Percentiles rank a stretch among this genome's conserved stretches.
Conservation (phyloP, 345 rosid genomes). For the Pistacia vera region DNA sequence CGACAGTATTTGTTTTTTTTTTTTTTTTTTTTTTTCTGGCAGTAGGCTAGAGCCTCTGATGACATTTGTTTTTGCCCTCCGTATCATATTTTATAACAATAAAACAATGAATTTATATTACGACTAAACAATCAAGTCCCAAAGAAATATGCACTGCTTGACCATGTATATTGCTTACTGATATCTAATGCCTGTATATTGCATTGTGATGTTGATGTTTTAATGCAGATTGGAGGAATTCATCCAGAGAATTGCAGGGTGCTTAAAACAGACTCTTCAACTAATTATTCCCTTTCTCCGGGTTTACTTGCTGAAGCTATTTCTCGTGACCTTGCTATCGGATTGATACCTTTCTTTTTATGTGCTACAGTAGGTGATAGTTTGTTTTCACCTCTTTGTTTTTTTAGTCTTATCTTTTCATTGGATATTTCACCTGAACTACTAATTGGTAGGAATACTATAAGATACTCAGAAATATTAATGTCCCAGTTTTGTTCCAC, state of each 20-base stretch:
- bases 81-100: background rate
- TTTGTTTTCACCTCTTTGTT: background rate
- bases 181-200: background rate
- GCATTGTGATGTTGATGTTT: background rate
- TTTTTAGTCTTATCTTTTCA: conserved; percentile 7
- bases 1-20: background rate
- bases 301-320: conserved; percentile 57
- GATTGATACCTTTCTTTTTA: conserved; percentile 80
- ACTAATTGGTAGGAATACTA: background rate
- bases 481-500: background rate
- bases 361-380: conserved; percentile 71
- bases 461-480: background rate
- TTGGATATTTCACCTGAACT: conserved; percentile 3
- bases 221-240: conserved; percentile 74
- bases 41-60: background rate
- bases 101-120: background rate
- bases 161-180: background rate
- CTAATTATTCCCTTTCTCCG: conserved; percentile 71
- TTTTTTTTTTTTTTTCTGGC: background rate
- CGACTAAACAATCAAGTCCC: background rate
- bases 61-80: background rate
- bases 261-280: conserved; percentile 62
- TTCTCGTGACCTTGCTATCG: conserved; percentile 61
- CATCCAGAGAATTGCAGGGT: conserved; percentile 70
- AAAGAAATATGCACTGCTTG: background rate